Evolutionary conservation across 257 asterid genomes (phyloP).

Genomic region (Striga asiatica): DNA sequence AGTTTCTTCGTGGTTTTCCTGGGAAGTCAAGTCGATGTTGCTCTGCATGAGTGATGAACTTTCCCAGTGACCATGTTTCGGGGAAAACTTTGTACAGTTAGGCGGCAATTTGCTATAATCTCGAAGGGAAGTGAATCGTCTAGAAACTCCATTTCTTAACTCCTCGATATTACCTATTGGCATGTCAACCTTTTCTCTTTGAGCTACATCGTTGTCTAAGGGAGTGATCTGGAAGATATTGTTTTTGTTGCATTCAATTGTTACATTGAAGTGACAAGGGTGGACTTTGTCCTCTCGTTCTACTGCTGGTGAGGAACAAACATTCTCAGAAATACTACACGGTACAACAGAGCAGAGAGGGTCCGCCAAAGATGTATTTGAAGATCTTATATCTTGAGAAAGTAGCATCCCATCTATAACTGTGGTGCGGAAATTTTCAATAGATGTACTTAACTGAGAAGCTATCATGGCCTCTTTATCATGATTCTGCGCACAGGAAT

Average conservation of each 20-base stretch:
- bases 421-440: constrained; percentile 28
- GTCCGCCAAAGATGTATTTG: constrained; percentile 38
- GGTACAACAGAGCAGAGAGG: constrained; percentile 82
- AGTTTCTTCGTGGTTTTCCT: constrained; percentile 18
- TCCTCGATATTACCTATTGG: constrained; percentile 22
- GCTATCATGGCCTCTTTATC: constrained; percentile 23
- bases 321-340: constrained; percentile 55
- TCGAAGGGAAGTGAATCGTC: constrained; percentile 37
- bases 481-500: constrained; percentile 42
- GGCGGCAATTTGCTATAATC: constrained; percentile 32
- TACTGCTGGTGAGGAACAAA: constrained; percentile 25
- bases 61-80: constrained; percentile 18
- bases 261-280: constrained; percentile 8
- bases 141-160: constrained; percentile 26
- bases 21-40: constrained; percentile 21
- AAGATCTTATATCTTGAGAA: constrained; percentile 50
- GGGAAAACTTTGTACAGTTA: constrained; percentile 13
- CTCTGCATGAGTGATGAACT: constrained; percentile 16
- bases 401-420: constrained; percentile 22
- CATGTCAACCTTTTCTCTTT: constrained; percentile 17
- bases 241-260: constrained; percentile 19
- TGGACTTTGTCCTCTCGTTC: constrained; percentile 18
- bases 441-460: constrained; percentile 49
- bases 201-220: constrained; percentile 20
- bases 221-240: constrained; percentile 19